Evolutionary conservation across 768 basidiomycete genomes (phyloP), one percentile per base, ranked within the genome.

Genomic region (Trametes cinnabarina): DNA sequence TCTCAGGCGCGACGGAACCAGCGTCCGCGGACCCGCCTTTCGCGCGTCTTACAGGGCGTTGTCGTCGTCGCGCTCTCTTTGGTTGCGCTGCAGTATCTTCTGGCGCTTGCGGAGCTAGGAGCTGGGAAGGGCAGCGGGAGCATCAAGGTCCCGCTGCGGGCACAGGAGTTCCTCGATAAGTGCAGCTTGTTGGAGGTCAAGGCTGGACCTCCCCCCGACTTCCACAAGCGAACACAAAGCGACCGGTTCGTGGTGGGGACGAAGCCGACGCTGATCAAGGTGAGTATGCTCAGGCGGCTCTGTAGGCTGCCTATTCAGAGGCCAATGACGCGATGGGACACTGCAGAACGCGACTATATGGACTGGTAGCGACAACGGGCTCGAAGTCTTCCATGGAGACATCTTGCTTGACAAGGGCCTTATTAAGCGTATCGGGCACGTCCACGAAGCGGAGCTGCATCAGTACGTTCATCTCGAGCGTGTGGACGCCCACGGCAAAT

Each of bases 361-460:
- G 93, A 94, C 92, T 1, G 91, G 92, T 8, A 68, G 71, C 22
- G 67, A 83, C 25, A 83, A 88, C 41, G 92, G 92, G 0, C 82
- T 83, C 1, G 76, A 87, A 58, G 77, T 92, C 25, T 51, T 90
- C 37, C 70, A 72, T 5, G 87, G 83, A 1, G 88, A 89, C 58
- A 73, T 95, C 10, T 75, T 90, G 2, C 66, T 97, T 37, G 83
- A 90, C 62, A 82, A 80, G 47, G 89, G 88, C 4, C 63, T 91
- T 19, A 84, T 90, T 58, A 79, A 82, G 68, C 77, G 71, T 17
- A 73, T 90, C 25, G 87, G 88, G 0, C 65, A 75, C 51, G 66
- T 86, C 14, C 62, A 65, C 7, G 47, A 57, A n/a, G 43, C 56
- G 5, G 42, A 61, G 19, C 47, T 66, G 59, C 69, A 50, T 17